Evolutionary conservation across 2,329 filamentous ascomycete genomes (phyloP).

Genomic region (Fusarium sp.): DNA sequence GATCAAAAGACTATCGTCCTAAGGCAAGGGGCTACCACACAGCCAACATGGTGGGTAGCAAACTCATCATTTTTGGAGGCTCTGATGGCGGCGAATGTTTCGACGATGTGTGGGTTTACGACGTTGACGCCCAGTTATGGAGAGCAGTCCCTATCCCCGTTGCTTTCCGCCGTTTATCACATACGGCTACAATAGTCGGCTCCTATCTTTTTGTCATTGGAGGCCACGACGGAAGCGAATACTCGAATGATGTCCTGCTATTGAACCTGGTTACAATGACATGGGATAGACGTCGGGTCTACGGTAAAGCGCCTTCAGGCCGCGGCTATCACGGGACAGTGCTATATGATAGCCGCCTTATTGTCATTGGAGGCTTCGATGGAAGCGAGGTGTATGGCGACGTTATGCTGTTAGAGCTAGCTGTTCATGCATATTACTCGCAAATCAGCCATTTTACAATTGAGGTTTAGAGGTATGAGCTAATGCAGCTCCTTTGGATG

Average conservation of each 20-base stretch:
- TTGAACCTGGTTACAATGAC: conserved; percentile 79
- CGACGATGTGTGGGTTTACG: conserved; percentile 79
- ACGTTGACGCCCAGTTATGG: conserved; percentile 72
- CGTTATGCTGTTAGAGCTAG: conserved; percentile 74
- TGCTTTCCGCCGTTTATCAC: conserved; percentile 73
- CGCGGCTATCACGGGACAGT: conserved; percentile 76
- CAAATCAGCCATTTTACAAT: conserved; percentile 80
- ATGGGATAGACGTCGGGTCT: conserved; percentile 76
- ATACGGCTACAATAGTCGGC: conserved; percentile 76
- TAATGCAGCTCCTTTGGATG: conserved; percentile 8
- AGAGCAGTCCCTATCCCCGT: conserved; percentile 68
- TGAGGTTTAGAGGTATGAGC: conserved; percentile 62
- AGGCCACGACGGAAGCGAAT: conserved; percentile 77
- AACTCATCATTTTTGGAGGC: conserved; percentile 78
- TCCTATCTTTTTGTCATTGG: conserved; percentile 78
- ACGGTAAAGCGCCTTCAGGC: conserved; percentile 71
- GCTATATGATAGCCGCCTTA: conserved; percentile 72
- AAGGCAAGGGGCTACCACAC: conserved; percentile 78
- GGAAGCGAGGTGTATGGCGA: conserved; percentile 76
- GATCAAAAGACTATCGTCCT: conserved; percentile 59
- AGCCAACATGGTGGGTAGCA: conserved; percentile 78
- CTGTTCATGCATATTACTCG: conserved; percentile 77
- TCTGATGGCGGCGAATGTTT: conserved; percentile 79
- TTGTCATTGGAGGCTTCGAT: conserved; percentile 76
- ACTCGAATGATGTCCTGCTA: conserved; percentile 75